phyloP scores from a whole-genome alignment of 1,139 yeast species.

The Scheffersomyces quercinus region DNA sequence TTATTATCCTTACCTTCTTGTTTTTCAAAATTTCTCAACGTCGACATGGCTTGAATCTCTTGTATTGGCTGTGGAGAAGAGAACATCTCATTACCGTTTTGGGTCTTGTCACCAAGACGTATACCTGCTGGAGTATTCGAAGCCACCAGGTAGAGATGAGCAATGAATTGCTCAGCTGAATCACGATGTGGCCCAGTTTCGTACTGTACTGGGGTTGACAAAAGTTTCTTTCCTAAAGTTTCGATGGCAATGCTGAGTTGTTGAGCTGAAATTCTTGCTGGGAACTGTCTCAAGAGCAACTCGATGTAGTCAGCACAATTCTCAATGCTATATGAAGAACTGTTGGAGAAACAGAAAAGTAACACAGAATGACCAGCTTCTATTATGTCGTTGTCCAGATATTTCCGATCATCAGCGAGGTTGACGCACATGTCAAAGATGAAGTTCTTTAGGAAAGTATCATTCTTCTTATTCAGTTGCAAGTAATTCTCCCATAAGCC shows the following conservation, averaged over 20 bases:
- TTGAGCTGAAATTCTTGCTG: conserved; percentile 50
- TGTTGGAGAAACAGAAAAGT: conserved; percentile 43
- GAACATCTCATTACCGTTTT: conserved; percentile 17
- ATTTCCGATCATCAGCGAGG: conserved; percentile 35
- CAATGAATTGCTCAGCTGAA: conserved; percentile 40
- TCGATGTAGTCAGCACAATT: conserved; percentile 36
- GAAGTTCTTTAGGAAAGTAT: conserved; percentile 26
- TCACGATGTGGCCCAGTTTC: conserved; percentile 20
- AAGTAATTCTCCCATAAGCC: conserved; percentile 61
- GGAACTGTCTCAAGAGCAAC: conserved; percentile 52
- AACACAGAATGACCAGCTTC: conserved; percentile 74
- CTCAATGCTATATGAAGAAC: conserved; percentile 24
- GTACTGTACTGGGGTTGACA: conserved; percentile 42
- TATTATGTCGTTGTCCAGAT: conserved; percentile 38
- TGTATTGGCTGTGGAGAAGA: conserved; percentile 42
- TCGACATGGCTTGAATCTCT: conserved; percentile 38
- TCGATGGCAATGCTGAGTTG: conserved; percentile 64
- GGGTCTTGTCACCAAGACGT: conserved; percentile 15
- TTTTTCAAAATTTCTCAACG: conserved; percentile 30
- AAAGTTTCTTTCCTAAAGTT: conserved; percentile 53
- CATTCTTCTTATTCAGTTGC: conserved; percentile 29
- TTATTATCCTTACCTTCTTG: conserved; percentile 21
- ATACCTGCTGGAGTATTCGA: conserved; percentile 32
- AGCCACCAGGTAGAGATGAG: conserved; percentile 40
- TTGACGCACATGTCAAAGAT: conserved; percentile 47